phyloP scores from a whole-genome alignment of 1,139 yeast species.

The Protomyces gravidus region DNA sequence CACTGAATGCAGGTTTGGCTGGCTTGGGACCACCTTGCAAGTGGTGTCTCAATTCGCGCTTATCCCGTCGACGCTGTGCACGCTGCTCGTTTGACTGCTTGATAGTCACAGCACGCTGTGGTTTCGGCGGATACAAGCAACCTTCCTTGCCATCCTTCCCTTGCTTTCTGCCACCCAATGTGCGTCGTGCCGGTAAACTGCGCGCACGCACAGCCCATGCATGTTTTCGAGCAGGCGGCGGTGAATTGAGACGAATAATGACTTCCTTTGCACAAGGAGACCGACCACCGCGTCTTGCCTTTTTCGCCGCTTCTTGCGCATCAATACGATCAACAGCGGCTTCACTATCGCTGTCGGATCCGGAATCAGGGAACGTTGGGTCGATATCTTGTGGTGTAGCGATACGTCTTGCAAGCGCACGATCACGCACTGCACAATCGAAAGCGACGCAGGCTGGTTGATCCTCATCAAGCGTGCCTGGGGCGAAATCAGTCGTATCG shows the following conservation, averaged over 20 bases:
- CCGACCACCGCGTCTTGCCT: not conserved
- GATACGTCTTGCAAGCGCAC: conserved; percentile 8
- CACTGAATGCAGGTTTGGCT: not conserved
- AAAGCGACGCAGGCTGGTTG: conserved; percentile 30
- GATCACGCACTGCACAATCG: conserved; percentile 25
- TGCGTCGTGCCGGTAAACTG: not conserved
- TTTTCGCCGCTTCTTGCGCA: not conserved
- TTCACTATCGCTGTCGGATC: conserved; percentile 16
- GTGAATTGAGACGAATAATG: not conserved
- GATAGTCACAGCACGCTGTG: conserved; percentile 26
- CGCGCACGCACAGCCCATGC: not conserved
- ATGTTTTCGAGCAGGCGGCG: not conserved
- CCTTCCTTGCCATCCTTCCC: conserved; percentile 3
- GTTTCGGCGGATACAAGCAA: conserved; percentile 18
- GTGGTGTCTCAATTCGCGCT: conserved; percentile 17
- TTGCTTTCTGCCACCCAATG: not conserved
- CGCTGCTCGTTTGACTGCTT: conserved; percentile 26
- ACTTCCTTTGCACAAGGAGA: not conserved
- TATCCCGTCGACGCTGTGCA: conserved; percentile 25
- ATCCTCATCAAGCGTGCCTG: conserved; percentile 30
- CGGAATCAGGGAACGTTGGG: conserved; percentile 29
- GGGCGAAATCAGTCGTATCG: conserved; percentile 29
- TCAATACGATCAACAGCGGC: not conserved
- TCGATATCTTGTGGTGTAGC: conserved; percentile 30
- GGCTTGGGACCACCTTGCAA: conserved; percentile 13